Base-by-base conservation (phyloP, 768 basidiomycete species). In the Macrocybe gigantea region DNA sequence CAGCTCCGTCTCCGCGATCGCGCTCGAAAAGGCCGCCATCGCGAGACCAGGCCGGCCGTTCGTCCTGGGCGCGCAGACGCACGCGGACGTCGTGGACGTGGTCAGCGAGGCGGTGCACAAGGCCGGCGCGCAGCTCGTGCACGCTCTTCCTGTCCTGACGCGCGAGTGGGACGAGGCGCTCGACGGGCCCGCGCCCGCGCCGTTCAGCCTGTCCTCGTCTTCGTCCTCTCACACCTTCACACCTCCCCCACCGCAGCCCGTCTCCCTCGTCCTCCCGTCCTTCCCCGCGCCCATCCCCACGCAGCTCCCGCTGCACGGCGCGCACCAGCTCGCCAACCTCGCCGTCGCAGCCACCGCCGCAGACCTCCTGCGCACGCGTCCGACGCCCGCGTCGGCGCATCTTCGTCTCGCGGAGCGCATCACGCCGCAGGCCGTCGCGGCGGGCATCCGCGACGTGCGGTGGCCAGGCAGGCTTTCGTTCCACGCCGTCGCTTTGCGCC, bases 401-500 rank as follows among this genome's bases (percentile, higher is more conserved):
- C 60, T 52, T 29, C 53, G 38, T 10, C 48, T 68, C 8, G 45
- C 42, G 11, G 38, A 56, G 15, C 65, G 66, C 13, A 69, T 94
- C 44, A 80, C 77, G 0, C 56, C 71, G 5, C 61, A 71, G 5
- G 60, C 72, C 0, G 67, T 96, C 33, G 58, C 66, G 13, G 41
- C 52, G 0, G 95, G 94, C 0, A 75, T 96, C 42, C 59, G 64
- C 33, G 51, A 59, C 7, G 79, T 82, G 0, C 63, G 63, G 34
- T 99, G 95, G 94, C 80, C 80, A 8, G 95, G 95, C 4, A 71
- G 95, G 45, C 76, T 97, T 9, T 85, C 86, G 1, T 96, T 85
- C 64, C 79, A 80, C 51, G 52, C 55, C 3, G 38, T 76, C 51
- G 58, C 54, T 22, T 22, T 22, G 22, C 22, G 22, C 22, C 22